Conservation (phyloP, 208 protist genomes). For the Borovskyia barvae region DNA sequence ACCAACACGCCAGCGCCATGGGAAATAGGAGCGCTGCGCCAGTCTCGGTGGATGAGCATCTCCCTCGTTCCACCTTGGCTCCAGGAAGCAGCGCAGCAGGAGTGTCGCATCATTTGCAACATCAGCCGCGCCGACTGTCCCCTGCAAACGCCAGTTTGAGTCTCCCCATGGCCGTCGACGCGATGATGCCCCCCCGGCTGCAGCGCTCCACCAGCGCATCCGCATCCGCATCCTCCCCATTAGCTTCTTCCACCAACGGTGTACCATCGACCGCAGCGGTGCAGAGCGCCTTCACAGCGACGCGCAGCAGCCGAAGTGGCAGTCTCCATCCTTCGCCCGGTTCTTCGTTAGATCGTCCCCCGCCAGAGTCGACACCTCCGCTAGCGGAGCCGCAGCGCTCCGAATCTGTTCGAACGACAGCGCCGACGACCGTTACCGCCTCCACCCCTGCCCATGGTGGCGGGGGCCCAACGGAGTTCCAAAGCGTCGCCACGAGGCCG, state of each 20-base stretch:
- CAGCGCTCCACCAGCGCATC: conserved; percentile 30
- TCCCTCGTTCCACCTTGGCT: not conserved
- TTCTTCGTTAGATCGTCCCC: not conserved
- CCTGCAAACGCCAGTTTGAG: conserved; percentile 5
- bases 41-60: not conserved
- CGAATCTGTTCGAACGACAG: too few relatives aligned
- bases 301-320: not conserved
- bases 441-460: not conserved
- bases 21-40: not conserved
- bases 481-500: too few relatives aligned
- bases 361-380: not conserved
- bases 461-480: too few relatives aligned
- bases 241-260: too few relatives aligned
- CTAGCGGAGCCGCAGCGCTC: conserved; percentile 26
- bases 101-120: conserved; percentile 3
- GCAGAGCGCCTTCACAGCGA: too few relatives aligned
- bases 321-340: not conserved
- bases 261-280: too few relatives aligned
- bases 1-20: not conserved
- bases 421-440: too few relatives aligned
- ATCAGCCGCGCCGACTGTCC: conserved; percentile 14
- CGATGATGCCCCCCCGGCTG: conserved; percentile 30
- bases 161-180: not conserved
- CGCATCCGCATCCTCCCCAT: not conserved
- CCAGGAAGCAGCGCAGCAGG: not conserved